Base-by-base conservation (phyloP, 352 stramenopile species). In the Phytophthora tubulina region DNA sequence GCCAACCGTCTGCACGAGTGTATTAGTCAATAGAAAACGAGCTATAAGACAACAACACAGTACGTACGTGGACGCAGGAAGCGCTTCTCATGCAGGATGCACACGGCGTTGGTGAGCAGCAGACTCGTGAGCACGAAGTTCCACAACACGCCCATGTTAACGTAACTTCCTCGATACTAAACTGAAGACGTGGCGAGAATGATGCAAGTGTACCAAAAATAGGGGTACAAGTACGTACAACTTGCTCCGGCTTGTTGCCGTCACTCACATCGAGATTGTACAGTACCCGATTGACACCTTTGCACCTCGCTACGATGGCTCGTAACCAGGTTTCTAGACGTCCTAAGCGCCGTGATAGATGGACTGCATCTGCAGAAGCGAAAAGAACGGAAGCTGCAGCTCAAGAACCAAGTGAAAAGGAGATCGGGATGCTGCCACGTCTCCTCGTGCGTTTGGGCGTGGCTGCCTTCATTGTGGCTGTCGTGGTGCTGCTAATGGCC, bases 41-140 rank as follows among this genome's bases (percentile, higher is more conserved):
- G 14, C 52, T 13, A 48, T 6, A 44, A 53, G 17, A 35, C 21
- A 50, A 4, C 27, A 30, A 6, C 35, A 11, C 17, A 35, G 27
- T 13, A 88, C 84, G 64, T 85, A 95, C 89, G 90, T 55, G 84
- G 80, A 48, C 88, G 86, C 53, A 96, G 78, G 72, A 96, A 96
- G 52, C 90, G 84, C 82, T 95, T 95, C 65, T 96, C 90, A 62
- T 96, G 86, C 54, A 96, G 79, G 61, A 96, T 94, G 66, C 88
- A 93, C 57, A 96, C 82, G 35, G 87, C 87, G 73, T 96, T 96
- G 6, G 89, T 92, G 54, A 95, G 86, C 75, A 96, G 60, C 58
- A 96, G 72, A 44, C 88, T 96, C 73, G 90, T 89, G 36, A 95
- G 85, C 72, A 96, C 85, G 70, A 96, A 93, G 75, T 96, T 93